Evolutionary conservation across 2,329 filamentous ascomycete genomes (phyloP).

Genomic region (Elsinoe batatas): DNA sequence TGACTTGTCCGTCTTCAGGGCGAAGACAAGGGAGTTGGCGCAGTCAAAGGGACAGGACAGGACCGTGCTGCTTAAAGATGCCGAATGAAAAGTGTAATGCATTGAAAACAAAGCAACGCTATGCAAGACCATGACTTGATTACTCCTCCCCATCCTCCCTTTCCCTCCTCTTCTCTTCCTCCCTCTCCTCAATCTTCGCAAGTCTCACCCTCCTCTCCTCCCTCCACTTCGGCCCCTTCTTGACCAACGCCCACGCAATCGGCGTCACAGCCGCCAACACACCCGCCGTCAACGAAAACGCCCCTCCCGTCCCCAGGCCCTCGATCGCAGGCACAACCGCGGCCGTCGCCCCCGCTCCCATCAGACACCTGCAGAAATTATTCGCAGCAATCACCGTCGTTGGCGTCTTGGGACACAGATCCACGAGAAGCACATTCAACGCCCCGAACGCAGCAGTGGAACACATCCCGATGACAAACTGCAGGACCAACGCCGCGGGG

Average conservation of each 20-base stretch:
- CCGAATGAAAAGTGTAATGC: background rate
- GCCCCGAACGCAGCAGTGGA: conserved; percentile 51
- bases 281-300: conserved; percentile 37
- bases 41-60: too few relatives aligned
- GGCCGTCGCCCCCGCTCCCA: conserved; percentile 30
- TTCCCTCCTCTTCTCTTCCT: conserved; percentile 13
- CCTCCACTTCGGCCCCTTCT: conserved; percentile 35
- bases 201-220: conserved; percentile 29
- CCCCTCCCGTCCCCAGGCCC: conserved; percentile 35
- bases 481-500: conserved; percentile 35
- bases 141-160: conserved; percentile 2
- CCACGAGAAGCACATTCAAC: conserved; percentile 34
- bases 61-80: background rate
- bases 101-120: background rate
- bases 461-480: conserved; percentile 45
- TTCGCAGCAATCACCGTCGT: conserved; percentile 33
- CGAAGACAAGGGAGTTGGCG: too few relatives aligned
- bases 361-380: conserved; percentile 27
- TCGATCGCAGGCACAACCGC: conserved; percentile 34
- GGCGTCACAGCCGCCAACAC: conserved; percentile 32
- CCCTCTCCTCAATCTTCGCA: conserved; percentile 19
- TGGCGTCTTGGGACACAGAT: conserved; percentile 32
- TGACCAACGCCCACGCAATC: conserved; percentile 32
- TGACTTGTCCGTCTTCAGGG: too few relatives aligned
- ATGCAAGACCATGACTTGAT: background rate